Conservation (phyloP, 139 green algal genomes). For the Tetradesmus lagerheimii region DNA sequence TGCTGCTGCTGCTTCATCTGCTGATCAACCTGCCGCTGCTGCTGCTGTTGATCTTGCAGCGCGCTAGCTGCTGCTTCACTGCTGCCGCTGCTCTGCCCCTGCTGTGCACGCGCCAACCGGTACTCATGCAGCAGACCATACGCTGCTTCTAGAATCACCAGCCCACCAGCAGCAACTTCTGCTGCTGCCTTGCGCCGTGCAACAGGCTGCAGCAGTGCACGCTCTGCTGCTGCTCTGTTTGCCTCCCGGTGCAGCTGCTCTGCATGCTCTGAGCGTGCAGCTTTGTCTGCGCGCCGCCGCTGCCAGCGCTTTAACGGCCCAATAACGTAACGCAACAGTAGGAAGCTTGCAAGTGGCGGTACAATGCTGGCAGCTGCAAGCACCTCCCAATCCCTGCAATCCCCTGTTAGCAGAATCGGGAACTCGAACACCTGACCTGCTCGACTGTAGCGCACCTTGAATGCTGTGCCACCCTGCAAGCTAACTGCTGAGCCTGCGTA, state of each 20-base stretch:
- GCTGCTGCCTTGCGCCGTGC: conserved; percentile 47
- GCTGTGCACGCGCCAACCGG: not conserved
- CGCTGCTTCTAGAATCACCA: conserved; percentile 63
- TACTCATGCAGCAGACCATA: conserved; percentile 61
- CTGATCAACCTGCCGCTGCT: conserved; percentile 17
- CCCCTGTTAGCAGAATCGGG: conserved; percentile 51
- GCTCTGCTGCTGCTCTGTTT: conserved; percentile 46
- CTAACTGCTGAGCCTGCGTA: conserved; percentile 33
- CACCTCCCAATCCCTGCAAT: conserved; percentile 47
- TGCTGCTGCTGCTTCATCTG: not conserved
- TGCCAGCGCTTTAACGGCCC: conserved; percentile 54
- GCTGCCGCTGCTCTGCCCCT: not conserved
- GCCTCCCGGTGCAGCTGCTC: conserved; percentile 33
- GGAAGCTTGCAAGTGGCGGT: conserved; percentile 57
- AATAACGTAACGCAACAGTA: conserved; percentile 46
- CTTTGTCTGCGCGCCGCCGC: conserved; percentile 5
- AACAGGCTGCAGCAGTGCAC: conserved; percentile 54
- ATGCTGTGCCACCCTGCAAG: conserved; percentile 18
- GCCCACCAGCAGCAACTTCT: conserved; percentile 52
- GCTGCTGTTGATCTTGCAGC: not conserved
- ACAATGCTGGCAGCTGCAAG: conserved; percentile 51
- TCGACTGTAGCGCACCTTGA: conserved; percentile 46
- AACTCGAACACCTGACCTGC: conserved; percentile 55
- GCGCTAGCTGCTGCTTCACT: not conserved
- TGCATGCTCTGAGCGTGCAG: conserved; percentile 36